Conservation (phyloP, 2,329 filamentous ascomycete species). For the Coniochaeta ligniaria region DNA sequence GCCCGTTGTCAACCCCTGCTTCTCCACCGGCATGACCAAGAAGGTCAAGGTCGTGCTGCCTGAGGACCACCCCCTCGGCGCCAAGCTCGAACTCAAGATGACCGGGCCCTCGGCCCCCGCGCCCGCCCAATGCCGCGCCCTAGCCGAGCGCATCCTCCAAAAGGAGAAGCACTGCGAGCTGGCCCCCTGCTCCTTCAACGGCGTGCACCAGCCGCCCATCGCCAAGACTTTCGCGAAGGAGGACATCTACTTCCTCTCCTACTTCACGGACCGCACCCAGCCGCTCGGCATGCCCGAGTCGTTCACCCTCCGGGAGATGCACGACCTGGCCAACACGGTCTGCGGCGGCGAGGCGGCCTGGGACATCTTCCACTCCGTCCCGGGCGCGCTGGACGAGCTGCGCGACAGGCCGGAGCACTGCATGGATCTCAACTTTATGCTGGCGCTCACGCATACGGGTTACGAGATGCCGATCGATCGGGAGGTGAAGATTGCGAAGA, state of each 20-base stretch:
- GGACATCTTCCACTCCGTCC: conserved; percentile 72
- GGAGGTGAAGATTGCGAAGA: conserved; percentile 97
- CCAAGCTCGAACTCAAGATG: conserved; percentile 69
- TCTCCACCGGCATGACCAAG: conserved; percentile 71
- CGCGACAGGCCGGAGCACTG: conserved; percentile 81
- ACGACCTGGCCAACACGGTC: conserved; percentile 76
- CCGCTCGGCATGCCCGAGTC: conserved; percentile 97
- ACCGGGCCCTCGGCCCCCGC: conserved; percentile 70
- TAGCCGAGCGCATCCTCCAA: conserved; percentile 84
- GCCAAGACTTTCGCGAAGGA: conserved; percentile 87
- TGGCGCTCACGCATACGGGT: conserved; percentile 84
- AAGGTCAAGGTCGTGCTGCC: conserved; percentile 66
- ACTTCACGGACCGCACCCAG: conserved; percentile 93
- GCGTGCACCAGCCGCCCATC: conserved; percentile 87
- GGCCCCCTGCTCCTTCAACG: conserved; percentile 96
- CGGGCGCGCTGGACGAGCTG: conserved; percentile 74
- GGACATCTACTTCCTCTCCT: conserved; percentile 94
- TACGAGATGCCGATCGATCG: conserved; percentile 97
- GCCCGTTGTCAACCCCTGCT: conserved; percentile 77
- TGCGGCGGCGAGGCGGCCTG: conserved; percentile 72
- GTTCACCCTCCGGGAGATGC: conserved; percentile 85
- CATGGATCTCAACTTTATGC: conserved; percentile 94
- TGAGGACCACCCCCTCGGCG: conserved; percentile 58
- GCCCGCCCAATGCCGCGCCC: conserved; percentile 78
- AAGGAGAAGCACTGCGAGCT: conserved; percentile 80